phyloP scores from a whole-genome alignment of 176 grass and related monocot species.

The maize (Zea mays) region Zm-B73-REFERENCE-NAM-5.0 NC_050105.1:112583001-112583500 shows the following conservation, averaged over 20 bases:
- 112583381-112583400: background rate
- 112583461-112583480: background rate
- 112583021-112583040: no score
- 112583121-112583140: no score
- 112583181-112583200: no score
- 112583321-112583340: background rate
- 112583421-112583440: background rate
- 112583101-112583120: no score
- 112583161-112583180: no score
- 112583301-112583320: background rate
- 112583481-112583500: background rate
- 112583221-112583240: no score
- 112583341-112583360: background rate
- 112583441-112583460: background rate
- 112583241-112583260: background rate
- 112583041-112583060: no score
- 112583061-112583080: no score
- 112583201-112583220: no score
- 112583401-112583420: background rate
- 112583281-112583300: background rate
- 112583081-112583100: no score
- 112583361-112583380: background rate
- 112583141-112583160: no score
- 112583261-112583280: slow-evolving; percentile 1
- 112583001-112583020: no score